Conservation (phyloP, 2,329 filamentous ascomycete species). For the Amauroascus niger region DNA sequence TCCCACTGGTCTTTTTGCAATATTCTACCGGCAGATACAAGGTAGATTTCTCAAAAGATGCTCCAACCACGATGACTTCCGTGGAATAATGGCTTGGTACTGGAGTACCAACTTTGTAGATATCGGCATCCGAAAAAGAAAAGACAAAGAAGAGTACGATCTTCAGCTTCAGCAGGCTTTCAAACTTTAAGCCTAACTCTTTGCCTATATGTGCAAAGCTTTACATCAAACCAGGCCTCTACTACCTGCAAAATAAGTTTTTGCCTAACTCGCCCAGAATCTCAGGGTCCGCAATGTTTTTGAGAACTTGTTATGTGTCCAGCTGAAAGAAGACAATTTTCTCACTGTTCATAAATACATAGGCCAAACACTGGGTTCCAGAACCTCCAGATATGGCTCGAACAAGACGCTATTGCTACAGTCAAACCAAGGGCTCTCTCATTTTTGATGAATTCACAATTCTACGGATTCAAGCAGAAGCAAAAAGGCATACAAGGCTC, state of each 20-base stretch:
- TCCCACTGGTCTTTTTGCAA: slow-evolving; percentile 19
- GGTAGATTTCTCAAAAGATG: neutral
- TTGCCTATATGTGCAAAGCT: too few species aligned
- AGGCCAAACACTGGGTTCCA: slow-evolving; percentile 9
- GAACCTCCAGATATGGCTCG: slow-evolving; percentile 6
- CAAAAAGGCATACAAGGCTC: slow-evolving; percentile 10
- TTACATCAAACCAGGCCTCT: too few species aligned
- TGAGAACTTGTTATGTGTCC: neutral
- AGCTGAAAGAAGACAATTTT: neutral
- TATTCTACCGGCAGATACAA: slow-evolving; percentile 16
- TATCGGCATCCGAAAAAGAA: neutral
- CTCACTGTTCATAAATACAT: neutral
- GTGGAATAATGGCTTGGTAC: slow-evolving; percentile 3
- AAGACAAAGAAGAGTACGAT: slow-evolving; percentile 7
- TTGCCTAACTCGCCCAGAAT: too few species aligned
- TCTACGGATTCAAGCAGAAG: slow-evolving; percentile 13
- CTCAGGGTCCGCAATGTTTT: too few species aligned
- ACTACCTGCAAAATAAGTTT: too few species aligned
- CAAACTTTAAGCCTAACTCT: too few species aligned
- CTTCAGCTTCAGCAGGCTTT: neutral
- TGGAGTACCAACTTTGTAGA: neutral
- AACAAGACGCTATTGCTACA: neutral
- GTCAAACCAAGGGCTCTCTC: slow-evolving; percentile 6
- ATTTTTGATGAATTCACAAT: slow-evolving; percentile 13
- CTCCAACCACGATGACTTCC: too few species aligned